These are phyloP conservation scores for Linaria vulgaris DNA, from an alignment of 257 asterid genomes.

Conservation along the genomic window DNA sequence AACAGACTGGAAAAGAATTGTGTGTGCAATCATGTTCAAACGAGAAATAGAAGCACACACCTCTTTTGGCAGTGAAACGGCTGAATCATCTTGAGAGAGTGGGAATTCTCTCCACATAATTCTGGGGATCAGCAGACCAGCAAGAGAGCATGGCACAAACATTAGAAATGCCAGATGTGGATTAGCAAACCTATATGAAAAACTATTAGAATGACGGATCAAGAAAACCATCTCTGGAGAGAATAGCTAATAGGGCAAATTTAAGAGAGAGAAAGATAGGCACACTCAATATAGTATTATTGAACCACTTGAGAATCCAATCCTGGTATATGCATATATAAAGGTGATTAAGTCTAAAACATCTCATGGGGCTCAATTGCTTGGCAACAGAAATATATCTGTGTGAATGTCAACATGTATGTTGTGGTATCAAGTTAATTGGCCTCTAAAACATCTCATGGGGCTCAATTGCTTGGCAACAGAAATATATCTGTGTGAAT, in stretches of 20 bases:
- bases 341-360: background rate
- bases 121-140: constrained; percentile 80
- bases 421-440: too few relatives aligned
- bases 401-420: too few relatives aligned
- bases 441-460: too few relatives aligned
- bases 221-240: background rate
- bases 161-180: constrained; percentile 76
- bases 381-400: background rate
- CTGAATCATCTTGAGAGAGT: constrained; percentile 57
- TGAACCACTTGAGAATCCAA: background rate
- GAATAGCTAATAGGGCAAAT: constrained; percentile 2
- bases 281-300: background rate
- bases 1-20: too few relatives aligned
- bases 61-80: constrained; percentile 54
- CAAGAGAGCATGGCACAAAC: constrained; percentile 89
- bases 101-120: constrained; percentile 63
- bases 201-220: constrained; percentile 14
- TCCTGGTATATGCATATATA: background rate
- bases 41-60: constrained; percentile 34
- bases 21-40: too few relatives aligned
- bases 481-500: too few relatives aligned
- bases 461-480: too few relatives aligned
- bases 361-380: background rate
- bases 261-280: constrained; percentile 18
- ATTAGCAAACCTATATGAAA: constrained; percentile 68